These are phyloP conservation scores for Davidsoniella virescens DNA, from an alignment of 2,329 filamentous ascomycete genomes.

Conservation along the genomic window DNA sequence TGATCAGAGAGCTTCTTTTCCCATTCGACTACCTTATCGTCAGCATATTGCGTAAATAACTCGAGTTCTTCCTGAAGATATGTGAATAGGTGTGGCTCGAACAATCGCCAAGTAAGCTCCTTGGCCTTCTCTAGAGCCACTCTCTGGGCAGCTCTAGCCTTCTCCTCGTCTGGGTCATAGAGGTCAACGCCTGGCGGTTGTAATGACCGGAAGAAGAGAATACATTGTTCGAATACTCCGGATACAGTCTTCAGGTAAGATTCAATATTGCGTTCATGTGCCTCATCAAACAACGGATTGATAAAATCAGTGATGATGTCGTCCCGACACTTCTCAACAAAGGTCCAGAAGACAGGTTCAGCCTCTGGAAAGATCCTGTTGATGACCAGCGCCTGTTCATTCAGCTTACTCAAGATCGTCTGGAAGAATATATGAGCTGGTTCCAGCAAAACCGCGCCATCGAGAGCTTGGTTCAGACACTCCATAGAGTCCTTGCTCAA, in stretches of 20 bases:
- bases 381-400: constrained; percentile 68
- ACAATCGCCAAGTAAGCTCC: constrained; percentile 53
- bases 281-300: constrained; percentile 71
- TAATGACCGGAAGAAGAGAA: constrained; percentile 60
- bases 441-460: constrained; percentile 57
- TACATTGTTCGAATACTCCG: constrained; percentile 71
- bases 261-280: constrained; percentile 57
- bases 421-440: constrained; percentile 74
- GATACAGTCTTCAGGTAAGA: constrained; percentile 76
- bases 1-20: constrained; percentile 84
- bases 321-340: constrained; percentile 69
- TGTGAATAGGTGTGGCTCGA: constrained; percentile 84
- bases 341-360: constrained; percentile 54
- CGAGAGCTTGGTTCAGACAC: constrained; percentile 53
- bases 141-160: background rate
- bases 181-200: constrained; percentile 19
- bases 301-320: constrained; percentile 78
- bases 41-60: constrained; percentile 61
- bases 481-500: constrained; percentile 57
- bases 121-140: constrained; percentile 36
- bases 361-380: constrained; percentile 64
- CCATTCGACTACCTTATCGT: constrained; percentile 67
- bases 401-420: constrained; percentile 54
- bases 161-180: background rate
- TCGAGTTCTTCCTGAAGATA: constrained; percentile 87